Evolutionary conservation across 768 basidiomycete genomes (phyloP).

Genomic region (Naganishia friedmannii): DNA sequence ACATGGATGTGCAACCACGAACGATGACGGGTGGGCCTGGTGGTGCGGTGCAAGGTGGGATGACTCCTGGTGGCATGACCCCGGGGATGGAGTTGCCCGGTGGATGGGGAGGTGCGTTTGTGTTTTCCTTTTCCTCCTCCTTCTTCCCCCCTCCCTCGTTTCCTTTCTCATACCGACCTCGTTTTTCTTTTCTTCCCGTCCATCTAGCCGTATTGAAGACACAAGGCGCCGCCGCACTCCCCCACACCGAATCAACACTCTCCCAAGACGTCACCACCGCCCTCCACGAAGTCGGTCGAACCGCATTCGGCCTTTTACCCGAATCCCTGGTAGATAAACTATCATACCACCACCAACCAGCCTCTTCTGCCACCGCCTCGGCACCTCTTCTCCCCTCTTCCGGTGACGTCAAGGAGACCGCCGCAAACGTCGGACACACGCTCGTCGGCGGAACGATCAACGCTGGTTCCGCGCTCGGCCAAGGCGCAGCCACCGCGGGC

Average conservation of each 20-base stretch:
- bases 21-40: not conserved
- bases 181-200: not conserved
- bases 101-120: constrained; percentile 42
- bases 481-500: not conserved
- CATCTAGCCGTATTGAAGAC: not conserved
- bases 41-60: constrained; percentile 14
- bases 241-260: not conserved
- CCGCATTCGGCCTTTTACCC: constrained; percentile 42
- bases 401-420: not conserved
- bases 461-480: not conserved
- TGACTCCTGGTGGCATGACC: constrained; percentile 39
- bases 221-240: constrained; percentile 9
- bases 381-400: not conserved
- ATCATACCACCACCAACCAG: constrained; percentile 1
- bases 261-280: constrained; percentile 40
- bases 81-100: constrained; percentile 44
- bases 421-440: constrained; percentile 1
- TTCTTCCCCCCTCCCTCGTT: not conserved
- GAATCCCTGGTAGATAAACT: constrained; percentile 37
- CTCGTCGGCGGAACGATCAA: not conserved
- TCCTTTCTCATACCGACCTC: not conserved
- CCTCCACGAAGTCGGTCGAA: constrained; percentile 39
- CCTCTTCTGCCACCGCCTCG: not conserved
- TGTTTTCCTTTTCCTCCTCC: not conserved
- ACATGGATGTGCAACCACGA: not conserved